Evolutionary conservation across 768 basidiomycete genomes (phyloP), one percentile per base, ranked within the genome.

Genomic region (Glaciozyma antarctica): DNA sequence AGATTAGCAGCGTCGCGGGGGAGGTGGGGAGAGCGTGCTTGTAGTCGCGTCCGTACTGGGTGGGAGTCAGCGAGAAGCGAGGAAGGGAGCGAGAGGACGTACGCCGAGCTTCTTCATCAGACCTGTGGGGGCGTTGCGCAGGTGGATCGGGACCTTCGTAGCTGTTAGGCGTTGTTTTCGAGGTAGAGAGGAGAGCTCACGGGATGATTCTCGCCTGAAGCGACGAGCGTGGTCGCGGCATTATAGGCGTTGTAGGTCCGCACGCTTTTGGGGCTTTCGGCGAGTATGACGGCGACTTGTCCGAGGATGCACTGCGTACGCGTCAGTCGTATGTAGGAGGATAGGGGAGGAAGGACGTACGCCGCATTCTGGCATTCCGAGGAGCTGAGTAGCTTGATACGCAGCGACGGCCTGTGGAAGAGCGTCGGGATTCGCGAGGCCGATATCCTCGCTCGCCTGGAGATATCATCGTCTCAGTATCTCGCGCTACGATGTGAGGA

Each of bases 221-320:
- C 44, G 22, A 74, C 72, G 34, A 72, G 65, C 0, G 60, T 28
- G 41, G 75, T 70, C 41, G 78, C 79, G 41, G 81, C 78, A 28
- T 82, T 82, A 76, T 90, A 91, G 0, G 84, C 90, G 60, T 84
- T 83, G 72, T 91, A 92, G 5, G 86, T 77, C 26, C 89, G 82
- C 0, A 87, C 88, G 38, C 85, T 86, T 76, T 92, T 92, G 0
- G 85, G 85, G 2, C 88, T 85, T 75, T 88, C 87, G n/a, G 86
- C 80, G 56, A 92, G 82, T 75, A 89, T 88, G 32, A 84, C 81
- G 21, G 90, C 83, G 38, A 85, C 79, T 73, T 90, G 88, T 32
- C 87, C 86, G 41, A 89, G 80, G 67, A 87, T 86, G 69, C 86
- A 86, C 59, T 86, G 56, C 32, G 24, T 3, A 22, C 30, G 43